Conservation (phyloP, 2,329 filamentous ascomycete species). For the Hypoxylon rubiginosum region DNA sequence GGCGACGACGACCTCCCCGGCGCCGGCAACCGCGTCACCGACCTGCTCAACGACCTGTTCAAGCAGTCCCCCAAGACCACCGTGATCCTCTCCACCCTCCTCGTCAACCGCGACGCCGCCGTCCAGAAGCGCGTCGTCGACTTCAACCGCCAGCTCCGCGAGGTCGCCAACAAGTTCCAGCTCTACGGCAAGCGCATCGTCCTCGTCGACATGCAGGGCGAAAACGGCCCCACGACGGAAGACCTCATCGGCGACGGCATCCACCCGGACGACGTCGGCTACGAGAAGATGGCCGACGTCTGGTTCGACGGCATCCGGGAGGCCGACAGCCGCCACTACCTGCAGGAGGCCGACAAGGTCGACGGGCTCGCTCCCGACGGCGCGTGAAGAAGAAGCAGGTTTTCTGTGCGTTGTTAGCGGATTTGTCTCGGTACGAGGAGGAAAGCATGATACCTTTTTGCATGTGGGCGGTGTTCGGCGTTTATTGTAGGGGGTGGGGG, state of each 20-base stretch:
- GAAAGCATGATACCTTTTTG: not conserved
- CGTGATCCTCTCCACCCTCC: slow-evolving; percentile 53
- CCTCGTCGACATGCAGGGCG: slow-evolving; percentile 53
- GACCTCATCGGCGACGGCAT: slow-evolving; percentile 53
- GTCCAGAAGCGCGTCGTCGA: slow-evolving; percentile 44
- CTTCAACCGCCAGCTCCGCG: slow-evolving; percentile 50
- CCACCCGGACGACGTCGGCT: slow-evolving; percentile 54
- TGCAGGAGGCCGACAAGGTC: slow-evolving; percentile 41
- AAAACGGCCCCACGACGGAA: slow-evolving; percentile 42
- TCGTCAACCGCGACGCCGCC: slow-evolving; percentile 46
- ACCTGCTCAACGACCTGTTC: slow-evolving; percentile 52
- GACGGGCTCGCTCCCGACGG: slow-evolving; percentile 42
- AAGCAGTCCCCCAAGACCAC: slow-evolving; percentile 49
- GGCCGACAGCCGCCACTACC: slow-evolving; percentile 43
- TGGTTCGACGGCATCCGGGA: slow-evolving; percentile 51
- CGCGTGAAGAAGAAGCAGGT: slow-evolving; percentile 18
- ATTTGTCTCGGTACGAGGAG: not conserved
- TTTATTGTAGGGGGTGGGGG: not conserved
- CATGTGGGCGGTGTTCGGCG: slow-evolving; percentile 11
- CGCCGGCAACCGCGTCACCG: slow-evolving; percentile 48
- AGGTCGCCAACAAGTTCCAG: slow-evolving; percentile 43
- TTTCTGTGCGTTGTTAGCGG: not conserved
- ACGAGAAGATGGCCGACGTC: slow-evolving; percentile 54
- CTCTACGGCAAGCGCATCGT: slow-evolving; percentile 46
- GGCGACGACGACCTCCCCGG: slow-evolving; percentile 49